Base-by-base conservation (phyloP, 352 stramenopile genomes). In the Phytophthora cactorum region DNA sequence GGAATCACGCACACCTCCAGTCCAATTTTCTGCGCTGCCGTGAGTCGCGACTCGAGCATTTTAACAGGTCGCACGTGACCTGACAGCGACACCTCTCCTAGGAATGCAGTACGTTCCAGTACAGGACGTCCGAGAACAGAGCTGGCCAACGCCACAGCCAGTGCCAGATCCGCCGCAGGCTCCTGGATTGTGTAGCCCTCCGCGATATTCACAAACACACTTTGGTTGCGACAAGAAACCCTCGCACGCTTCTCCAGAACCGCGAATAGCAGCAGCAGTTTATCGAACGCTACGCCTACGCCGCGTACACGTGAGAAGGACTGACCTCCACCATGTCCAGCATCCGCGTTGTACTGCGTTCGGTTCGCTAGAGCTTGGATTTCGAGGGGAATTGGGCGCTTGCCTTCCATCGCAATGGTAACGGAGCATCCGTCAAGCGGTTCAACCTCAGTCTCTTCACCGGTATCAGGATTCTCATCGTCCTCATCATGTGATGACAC, bases 241-340 rank as follows among this genome's bases (percentile, higher is more conserved):
- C 57, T 80, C 1, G 82, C 84, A 5, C 96, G 90, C 65, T 98
- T 98, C 69, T 98, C 93, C n/a, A 99, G 75, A 7, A 99, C 96
- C 1, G 96, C 96, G 28, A 99, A 90, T 8, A 99, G 76, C 36
- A 99, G 73, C 27, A 97, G 80, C 5, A 99, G 76, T 54, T 98
- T 96, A 59, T 97, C 89, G 43, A 76, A 96, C 38, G 76, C 89
- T 58, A 88, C 94, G 68, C 86, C 96, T 39, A 82, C 86, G 60
- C 73, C 82, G 15, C 86, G 89, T 29, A 90, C 91, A 34, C 78
- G 81, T 32, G 80, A 92, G 53, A 82, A 87, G 1, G 73, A 76
- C 9, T 69, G 61, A 15, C 64, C 54, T 28, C 66, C 68, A 44
- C 51, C 67, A n/a, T 63, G 63, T 11, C 52, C 65, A 10, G 45